These are phyloP conservation scores for Microcyclospora pomicola DNA, from an alignment of 2,329 filamentous ascomycete genomes.

Conservation along the genomic window DNA sequence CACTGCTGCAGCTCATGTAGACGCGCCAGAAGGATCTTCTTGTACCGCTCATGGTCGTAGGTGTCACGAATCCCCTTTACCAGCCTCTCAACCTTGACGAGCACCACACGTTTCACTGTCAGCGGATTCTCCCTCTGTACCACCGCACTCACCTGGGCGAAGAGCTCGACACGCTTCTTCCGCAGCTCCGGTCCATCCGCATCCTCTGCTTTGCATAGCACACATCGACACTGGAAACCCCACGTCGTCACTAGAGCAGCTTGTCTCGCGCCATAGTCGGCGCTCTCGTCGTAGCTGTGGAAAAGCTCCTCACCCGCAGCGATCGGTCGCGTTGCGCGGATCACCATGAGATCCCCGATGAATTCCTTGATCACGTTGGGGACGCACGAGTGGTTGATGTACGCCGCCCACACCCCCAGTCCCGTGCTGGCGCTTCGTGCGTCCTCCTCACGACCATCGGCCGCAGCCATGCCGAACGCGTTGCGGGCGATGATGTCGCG, in stretches of 20 bases:
- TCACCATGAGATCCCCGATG: constrained; percentile 28
- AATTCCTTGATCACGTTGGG: constrained; percentile 25
- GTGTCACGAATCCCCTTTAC: background rate
- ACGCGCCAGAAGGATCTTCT: no score
- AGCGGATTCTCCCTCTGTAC: background rate
- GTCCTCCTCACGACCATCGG: background rate
- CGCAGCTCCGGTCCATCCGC: constrained; percentile 4
- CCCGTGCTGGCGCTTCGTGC: constrained; percentile 16
- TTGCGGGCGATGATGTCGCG: constrained; percentile 27
- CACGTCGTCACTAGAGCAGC: constrained; percentile 3
- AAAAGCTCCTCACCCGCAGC: constrained; percentile 26
- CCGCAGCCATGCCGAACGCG: constrained; percentile 16
- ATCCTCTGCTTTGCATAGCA: constrained; percentile 7
- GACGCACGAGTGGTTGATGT: constrained; percentile 32
- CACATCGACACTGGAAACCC: constrained; percentile 7
- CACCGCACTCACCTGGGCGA: background rate
- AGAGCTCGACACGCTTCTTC: background rate
- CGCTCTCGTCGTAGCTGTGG: constrained; percentile 24
- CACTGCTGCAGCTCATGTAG: no score
- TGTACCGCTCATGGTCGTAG: background rate
- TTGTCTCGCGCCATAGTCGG: constrained; percentile 2
- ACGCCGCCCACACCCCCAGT: constrained; percentile 28
- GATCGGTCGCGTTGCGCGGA: constrained; percentile 29
- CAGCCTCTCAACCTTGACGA: background rate
- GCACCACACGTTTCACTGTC: background rate